Conservation (phyloP, 2,329 filamentous ascomycete species). For the Penicillium sp. region DNA sequence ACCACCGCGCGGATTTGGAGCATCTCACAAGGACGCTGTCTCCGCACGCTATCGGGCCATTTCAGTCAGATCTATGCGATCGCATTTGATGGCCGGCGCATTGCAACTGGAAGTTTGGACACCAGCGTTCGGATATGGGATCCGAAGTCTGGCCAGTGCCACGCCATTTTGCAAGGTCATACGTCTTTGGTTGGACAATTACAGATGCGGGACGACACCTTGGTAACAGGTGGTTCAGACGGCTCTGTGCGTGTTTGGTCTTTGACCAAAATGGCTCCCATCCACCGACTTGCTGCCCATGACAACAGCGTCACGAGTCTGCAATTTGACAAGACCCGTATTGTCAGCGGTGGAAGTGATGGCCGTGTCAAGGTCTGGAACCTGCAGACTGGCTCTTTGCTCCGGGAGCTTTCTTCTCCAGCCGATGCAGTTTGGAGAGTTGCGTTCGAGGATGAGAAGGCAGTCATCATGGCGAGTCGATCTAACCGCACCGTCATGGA, state of each 20-base stretch:
- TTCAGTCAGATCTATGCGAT: slow-evolving; percentile 99
- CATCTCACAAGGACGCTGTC: slow-evolving; percentile 89
- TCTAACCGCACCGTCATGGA: slow-evolving; percentile 93
- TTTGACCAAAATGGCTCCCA: slow-evolving; percentile 82
- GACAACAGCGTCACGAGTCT: slow-evolving; percentile 98
- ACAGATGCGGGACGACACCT: slow-evolving; percentile 90
- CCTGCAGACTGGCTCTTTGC: slow-evolving; percentile 83
- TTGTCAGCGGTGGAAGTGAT: slow-evolving; percentile 94
- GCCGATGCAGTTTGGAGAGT: slow-evolving; percentile 97
- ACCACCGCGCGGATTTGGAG: slow-evolving; percentile 97
- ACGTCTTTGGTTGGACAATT: slow-evolving; percentile 95
- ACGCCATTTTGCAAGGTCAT: slow-evolving; percentile 92
- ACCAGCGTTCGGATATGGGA: slow-evolving; percentile 98
- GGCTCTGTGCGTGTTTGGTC: slow-evolving; percentile 97
- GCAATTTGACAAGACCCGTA: slow-evolving; percentile 93
- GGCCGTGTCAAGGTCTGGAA: slow-evolving; percentile 99
- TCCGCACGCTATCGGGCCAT: slow-evolving; percentile 87
- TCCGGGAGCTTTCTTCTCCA: slow-evolving; percentile 86
- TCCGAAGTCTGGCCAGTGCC: slow-evolving; percentile 79
- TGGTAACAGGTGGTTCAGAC: slow-evolving; percentile 95
- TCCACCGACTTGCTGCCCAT: slow-evolving; percentile 91
- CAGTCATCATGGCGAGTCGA: slow-evolving; percentile 89
- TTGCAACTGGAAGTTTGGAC: slow-evolving; percentile 93
- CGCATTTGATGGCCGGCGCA: slow-evolving; percentile 89
- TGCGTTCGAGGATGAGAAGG: slow-evolving; percentile 97